A percentile compares a stretch with the other conserved stretches of the same genome.
These are phyloP conservation scores for Quercus berberidifolia DNA, from an alignment of 306 rosid genomes.

Conservation along the genomic window DNA sequence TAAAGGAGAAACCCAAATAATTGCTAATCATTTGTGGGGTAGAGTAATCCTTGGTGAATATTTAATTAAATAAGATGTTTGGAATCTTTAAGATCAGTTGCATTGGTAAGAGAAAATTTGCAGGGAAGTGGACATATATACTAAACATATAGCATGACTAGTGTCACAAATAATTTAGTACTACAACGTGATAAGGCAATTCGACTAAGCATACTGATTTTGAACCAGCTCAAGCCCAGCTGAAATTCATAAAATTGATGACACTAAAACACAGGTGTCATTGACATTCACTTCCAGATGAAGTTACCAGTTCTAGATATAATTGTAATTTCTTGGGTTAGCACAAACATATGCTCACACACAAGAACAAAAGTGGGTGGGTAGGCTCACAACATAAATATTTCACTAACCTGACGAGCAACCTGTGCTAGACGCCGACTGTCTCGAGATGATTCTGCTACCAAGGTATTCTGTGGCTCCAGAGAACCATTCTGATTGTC, in stretches of 20 bases:
- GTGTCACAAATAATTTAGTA: not conserved
- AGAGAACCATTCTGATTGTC: slow-evolving; percentile 43
- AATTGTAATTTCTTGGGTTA: not conserved
- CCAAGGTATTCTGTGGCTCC: slow-evolving; percentile 52
- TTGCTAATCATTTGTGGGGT: not conserved
- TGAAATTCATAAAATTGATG: not conserved
- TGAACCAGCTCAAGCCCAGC: not conserved
- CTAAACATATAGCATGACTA: not conserved
- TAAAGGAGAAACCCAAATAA: not conserved
- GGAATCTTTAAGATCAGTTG: not conserved
- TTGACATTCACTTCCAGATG: not conserved
- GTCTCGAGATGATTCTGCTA: slow-evolving; percentile 53
- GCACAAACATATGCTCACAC: slow-evolving; percentile 8
- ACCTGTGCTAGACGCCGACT: slow-evolving; percentile 60
- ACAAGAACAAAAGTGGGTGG: not conserved
- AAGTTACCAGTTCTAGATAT: not conserved
- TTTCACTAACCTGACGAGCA: slow-evolving; percentile 70
- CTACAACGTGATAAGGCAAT: not conserved
- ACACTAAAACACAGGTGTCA: not conserved
- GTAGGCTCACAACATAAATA: slow-evolving; percentile 10
- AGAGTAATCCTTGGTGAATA: not conserved
- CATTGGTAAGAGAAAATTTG: not conserved
- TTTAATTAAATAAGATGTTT: not conserved
- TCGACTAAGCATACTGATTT: not conserved
- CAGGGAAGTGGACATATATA: not conserved